phyloP scores from a whole-genome alignment of 179 eudicot genomes.

The Corrigiola litoralis region DNA sequence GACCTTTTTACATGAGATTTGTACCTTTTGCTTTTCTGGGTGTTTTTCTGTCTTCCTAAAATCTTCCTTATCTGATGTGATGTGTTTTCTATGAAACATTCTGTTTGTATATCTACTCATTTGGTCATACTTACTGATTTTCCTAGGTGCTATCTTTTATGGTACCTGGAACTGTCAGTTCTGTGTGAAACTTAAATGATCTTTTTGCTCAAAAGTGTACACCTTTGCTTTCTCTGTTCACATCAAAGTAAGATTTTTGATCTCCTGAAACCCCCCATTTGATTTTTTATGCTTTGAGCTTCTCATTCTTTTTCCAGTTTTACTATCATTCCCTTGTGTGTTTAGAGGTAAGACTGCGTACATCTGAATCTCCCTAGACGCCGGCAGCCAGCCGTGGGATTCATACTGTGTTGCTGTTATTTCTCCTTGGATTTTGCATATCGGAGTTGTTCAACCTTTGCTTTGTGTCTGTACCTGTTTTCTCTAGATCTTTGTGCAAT shows the following conservation, averaged over 20 bases:
- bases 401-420: no score
- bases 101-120: neutral
- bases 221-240: no score
- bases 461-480: neutral
- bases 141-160: neutral
- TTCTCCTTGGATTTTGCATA: no score
- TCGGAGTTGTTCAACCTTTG: no score
- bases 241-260: no score
- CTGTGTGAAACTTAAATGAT: neutral
- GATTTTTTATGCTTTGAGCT: no score
- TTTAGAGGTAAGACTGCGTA: no score
- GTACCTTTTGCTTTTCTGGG: conserved; percentile 3
- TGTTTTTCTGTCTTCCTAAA: neutral
- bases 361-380: no score
- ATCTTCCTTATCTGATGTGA: neutral
- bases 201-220: neutral
- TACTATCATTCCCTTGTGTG: no score
- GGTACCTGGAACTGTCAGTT: neutral
- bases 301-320: no score
- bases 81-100: neutral
- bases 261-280: no score
- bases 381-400: no score
- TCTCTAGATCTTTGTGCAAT: neutral
- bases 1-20: conserved; percentile 3
- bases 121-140: neutral